Base-by-base conservation (phyloP, 2,329 filamentous ascomycete genomes). In the Fusarium sp. region DNA sequence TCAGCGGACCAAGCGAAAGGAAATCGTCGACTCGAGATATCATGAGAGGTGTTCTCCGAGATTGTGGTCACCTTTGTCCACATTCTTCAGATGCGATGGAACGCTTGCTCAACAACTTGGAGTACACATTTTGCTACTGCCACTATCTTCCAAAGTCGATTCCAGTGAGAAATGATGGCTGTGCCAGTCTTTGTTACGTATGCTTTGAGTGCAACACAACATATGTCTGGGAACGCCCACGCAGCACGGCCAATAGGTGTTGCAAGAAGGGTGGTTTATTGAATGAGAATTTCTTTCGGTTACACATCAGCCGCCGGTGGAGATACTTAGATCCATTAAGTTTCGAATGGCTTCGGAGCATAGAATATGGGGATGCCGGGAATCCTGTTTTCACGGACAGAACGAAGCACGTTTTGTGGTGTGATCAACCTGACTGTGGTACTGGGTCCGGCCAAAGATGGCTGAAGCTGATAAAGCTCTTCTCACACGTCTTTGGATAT, bases 361-460 rank as follows among this genome's bases (percentile, higher is more conserved):
- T 64, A 11, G 4, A 60, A 18, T 69, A 41, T 51, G 18, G 35
- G 3, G 20, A n/a, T 10, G 14, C 11, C 1, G 18, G 35, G 6
- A 59, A 56, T 26, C 32, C 54, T 3, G 24, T 70, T 18, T 26
- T 63, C 15, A 44, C 44, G 20, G 32, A 60, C 3, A 48, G 20
- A 18, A 64, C 58, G 0, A 63, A 47, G 38, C 38, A 55, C 17
- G n/a, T 70, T 13, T 53, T 69, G 2, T 69, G 54, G 67, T 70
- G 64, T 6, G 53, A 63, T 24, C 53, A 38, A 7, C 38, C 54
- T 11, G 58, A 5, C 24, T 70, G 67, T 39, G 30, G 26, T 2
- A 70, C 67, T 38, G 58, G 67, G 20, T 17, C 47, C 10, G 41
- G 57, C 26, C 17, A n/a, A 24, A 42, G 58, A 35, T 63, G 67